These are phyloP conservation scores for Volvox reticuliferus DNA, from an alignment of 139 green algal species.

Conservation along the genomic window DNA sequence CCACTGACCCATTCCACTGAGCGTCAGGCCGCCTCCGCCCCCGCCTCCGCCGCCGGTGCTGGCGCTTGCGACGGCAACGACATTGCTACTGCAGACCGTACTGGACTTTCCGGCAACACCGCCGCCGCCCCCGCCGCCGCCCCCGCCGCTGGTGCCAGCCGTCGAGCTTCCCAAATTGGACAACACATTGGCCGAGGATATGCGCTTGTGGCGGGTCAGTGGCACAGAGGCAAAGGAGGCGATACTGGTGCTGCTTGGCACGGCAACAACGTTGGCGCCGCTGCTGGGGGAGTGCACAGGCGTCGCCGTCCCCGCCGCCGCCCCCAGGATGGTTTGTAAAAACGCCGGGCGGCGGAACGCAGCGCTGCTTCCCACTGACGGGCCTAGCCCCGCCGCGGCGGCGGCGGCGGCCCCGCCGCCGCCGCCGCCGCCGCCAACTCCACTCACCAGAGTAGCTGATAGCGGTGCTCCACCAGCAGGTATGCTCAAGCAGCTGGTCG, in stretches of 20 bases:
- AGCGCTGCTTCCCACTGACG: no score
- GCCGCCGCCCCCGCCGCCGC: no score
- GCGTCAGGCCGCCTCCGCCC: neutral
- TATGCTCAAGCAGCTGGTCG: neutral
- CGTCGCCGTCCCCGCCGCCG: neutral
- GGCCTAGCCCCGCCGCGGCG: neutral
- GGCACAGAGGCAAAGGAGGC: neutral
- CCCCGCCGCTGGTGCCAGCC: neutral
- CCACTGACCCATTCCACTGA: neutral
- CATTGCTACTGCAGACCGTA: neutral
- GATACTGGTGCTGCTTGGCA: neutral
- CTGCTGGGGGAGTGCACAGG: neutral
- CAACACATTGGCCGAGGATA: neutral
- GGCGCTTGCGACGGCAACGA: neutral
- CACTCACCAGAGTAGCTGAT: neutral
- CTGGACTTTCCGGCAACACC: neutral
- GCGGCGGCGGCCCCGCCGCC: neutral
- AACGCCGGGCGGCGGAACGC: conserved; percentile 17
- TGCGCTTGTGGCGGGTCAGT: neutral
- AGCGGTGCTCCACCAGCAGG: neutral
- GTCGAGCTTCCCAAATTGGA: neutral
- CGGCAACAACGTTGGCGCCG: neutral
- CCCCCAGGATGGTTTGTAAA: conserved; percentile 18
- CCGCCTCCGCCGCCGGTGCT: neutral
- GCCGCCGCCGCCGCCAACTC: neutral